Evolutionary conservation across 306 rosid genomes (phyloP).

Genomic region (Casuarina cunninghamiana): DNA sequence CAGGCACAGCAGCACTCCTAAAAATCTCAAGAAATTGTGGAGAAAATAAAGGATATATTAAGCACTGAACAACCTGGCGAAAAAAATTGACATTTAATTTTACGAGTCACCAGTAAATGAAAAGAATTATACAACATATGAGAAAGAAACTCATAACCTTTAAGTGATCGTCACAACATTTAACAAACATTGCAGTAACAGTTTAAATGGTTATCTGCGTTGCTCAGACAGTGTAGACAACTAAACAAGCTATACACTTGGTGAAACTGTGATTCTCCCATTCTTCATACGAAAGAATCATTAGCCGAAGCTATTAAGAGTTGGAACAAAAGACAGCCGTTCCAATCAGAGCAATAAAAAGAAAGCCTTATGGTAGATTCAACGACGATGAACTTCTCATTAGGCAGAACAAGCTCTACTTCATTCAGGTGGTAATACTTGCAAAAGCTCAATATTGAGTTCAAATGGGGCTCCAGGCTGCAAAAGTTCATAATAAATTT

Average conservation of each 20-base stretch:
- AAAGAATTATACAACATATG: neutral
- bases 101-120: no score
- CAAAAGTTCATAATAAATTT: conserved; percentile 33
- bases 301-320: neutral
- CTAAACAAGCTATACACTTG: neutral
- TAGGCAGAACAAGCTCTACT: conserved; percentile 31
- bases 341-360: neutral
- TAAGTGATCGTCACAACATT: neutral
- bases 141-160: neutral
- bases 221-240: neutral
- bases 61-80: neutral
- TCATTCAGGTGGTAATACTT: conserved; percentile 47
- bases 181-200: neutral
- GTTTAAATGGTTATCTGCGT: neutral
- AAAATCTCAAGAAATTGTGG: neutral
- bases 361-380: neutral
- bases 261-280: neutral
- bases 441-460: conserved; percentile 79
- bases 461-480: conserved; percentile 97
- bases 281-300: neutral
- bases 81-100: no score
- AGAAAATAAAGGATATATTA: neutral
- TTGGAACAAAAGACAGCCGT: neutral
- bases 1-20: neutral
- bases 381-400: conserved; percentile 8